Conservation (phyloP, 805 yeast species). For the Lachancea meyersii region DNA sequence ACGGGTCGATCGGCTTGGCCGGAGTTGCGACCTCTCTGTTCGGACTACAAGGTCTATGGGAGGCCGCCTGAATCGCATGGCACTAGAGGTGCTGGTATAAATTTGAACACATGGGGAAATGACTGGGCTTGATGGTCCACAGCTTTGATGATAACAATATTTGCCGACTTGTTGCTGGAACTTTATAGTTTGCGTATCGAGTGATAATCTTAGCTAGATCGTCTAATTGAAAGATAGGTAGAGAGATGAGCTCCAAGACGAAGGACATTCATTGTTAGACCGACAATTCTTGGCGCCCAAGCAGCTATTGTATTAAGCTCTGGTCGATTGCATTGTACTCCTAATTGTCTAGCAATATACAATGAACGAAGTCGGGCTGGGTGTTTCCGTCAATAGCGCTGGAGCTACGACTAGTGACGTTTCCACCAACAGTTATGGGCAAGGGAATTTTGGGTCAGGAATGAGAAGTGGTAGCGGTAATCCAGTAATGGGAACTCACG, state of each 20-base stretch:
- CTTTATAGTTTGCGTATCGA: no score
- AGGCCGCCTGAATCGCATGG: slow-evolving; percentile 18
- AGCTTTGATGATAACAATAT: not conserved
- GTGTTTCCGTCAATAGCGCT: not conserved
- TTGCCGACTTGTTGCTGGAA: no score
- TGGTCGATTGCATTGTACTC: no score
- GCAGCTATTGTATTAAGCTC: no score
- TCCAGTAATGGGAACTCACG: slow-evolving; percentile 15
- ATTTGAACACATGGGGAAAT: not conserved
- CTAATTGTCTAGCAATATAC: no score
- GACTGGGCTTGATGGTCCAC: not conserved
- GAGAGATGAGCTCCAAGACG: no score
- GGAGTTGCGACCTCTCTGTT: slow-evolving; percentile 77
- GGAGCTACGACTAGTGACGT: not conserved
- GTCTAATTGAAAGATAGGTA: no score
- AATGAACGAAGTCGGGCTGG: not conserved
- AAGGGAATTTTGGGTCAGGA: not conserved
- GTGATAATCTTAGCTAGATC: no score
- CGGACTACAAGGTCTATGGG: slow-evolving; percentile 73
- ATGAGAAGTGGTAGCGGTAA: slow-evolving; percentile 20
- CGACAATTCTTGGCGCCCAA: no score
- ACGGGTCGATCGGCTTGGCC: slow-evolving; percentile 76
- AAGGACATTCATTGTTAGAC: no score
- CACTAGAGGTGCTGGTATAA: not conserved
- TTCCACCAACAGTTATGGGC: not conserved